Conservation (phyloP, 192 early-diverging fungal species). For the Lobosporangium transversale region DNA sequence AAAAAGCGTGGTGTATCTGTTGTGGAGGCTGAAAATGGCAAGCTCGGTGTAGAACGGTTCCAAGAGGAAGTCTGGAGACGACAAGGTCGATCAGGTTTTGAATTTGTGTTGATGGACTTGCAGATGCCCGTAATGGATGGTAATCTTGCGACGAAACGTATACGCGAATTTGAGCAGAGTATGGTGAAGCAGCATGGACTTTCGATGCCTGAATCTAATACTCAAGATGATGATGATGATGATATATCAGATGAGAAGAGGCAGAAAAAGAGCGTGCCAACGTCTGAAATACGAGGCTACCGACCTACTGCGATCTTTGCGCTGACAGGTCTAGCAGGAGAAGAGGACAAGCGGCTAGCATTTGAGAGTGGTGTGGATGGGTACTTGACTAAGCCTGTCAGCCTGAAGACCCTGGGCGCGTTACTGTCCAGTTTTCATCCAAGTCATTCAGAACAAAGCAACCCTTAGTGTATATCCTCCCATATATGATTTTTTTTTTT, state of each 20-base stretch:
- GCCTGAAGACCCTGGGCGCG: constrained; percentile 25
- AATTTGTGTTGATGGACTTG: constrained; percentile 55
- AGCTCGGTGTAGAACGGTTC: constrained; percentile 48
- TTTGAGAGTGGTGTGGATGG: constrained; percentile 59
- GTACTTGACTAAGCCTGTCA: constrained; percentile 59
- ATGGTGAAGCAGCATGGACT: constrained; percentile 14
- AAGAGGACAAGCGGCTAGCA: constrained; percentile 51
- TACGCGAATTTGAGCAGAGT: constrained; percentile 46
- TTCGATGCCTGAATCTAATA: background rate
- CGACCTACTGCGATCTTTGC: constrained; percentile 50
- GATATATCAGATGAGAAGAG: background rate
- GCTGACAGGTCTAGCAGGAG: constrained; percentile 53
- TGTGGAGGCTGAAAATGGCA: constrained; percentile 54
- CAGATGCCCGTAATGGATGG: constrained; percentile 60
- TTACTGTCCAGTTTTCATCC: constrained; percentile 11
- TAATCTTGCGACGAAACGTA: constrained; percentile 49
- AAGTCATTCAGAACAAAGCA: background rate
- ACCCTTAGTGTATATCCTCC: background rate
- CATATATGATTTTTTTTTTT: background rate
- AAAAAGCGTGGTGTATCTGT: constrained; percentile 39
- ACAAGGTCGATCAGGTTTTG: constrained; percentile 22
- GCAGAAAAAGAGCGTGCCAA: background rate
- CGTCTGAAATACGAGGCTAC: constrained; percentile 8
- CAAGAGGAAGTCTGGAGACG: constrained; percentile 20
- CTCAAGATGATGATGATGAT: background rate